A percentile compares a stretch with the other conserved stretches of the same genome.
Conservation (phyloP, 2,329 filamentous ascomycete species). For the Penicillium psychrosexuale region DNA sequence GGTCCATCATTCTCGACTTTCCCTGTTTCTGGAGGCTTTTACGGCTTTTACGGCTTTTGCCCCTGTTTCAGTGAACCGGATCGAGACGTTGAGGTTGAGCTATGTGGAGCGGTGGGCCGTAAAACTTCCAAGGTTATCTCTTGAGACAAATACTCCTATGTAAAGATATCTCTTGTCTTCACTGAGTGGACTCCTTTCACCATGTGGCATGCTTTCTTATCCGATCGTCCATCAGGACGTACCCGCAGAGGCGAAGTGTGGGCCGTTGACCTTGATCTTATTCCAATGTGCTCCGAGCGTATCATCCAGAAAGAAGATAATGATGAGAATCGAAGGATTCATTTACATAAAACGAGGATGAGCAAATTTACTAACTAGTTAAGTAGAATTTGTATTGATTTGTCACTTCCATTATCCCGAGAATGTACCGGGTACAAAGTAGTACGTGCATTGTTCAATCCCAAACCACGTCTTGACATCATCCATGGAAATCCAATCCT, state of each 20-base stretch:
- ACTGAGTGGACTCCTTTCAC: not conserved
- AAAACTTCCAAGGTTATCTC: slow-evolving; percentile 13
- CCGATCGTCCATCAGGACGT: not conserved
- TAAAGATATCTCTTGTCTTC: slow-evolving; percentile 13
- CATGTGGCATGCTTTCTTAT: not conserved
- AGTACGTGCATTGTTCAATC: not conserved
- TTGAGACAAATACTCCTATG: slow-evolving; percentile 21
- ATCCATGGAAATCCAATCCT: not conserved
- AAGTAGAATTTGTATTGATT: not conserved
- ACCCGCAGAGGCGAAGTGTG: not conserved
- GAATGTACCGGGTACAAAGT: no score
- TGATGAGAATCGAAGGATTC: not conserved
- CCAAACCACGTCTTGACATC: not conserved
- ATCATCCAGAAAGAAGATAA: not conserved
- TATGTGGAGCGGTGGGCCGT: slow-evolving; percentile 18
- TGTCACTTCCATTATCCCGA: not conserved
- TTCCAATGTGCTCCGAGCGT: not conserved
- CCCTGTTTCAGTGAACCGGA: not conserved
- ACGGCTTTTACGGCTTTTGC: not conserved
- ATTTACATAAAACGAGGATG: not conserved
- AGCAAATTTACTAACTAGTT: not conserved
- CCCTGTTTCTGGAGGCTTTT: not conserved
- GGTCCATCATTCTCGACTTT: not conserved
- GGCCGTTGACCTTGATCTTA: not conserved
- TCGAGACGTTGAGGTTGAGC: slow-evolving; percentile 2